Base-by-base conservation (phyloP, 2,329 filamentous ascomycete genomes). In the Fusarium sp. region DNA sequence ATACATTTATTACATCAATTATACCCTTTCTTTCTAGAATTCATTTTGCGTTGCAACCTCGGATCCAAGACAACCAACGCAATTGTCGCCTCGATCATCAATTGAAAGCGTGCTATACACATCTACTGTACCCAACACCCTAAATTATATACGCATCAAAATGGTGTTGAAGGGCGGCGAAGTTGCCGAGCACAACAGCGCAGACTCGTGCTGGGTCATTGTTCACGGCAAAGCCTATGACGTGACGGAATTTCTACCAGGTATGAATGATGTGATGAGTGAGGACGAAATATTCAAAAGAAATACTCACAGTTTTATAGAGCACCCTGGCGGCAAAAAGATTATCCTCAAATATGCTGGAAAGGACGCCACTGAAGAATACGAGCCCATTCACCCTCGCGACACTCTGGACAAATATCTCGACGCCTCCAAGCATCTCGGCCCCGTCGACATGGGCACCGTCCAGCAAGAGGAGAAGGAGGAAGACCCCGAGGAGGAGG, bases 311-410 rank as follows among this genome's bases (percentile, higher is more conserved):
- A 42, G 36, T 10, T 44, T 27, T 14, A 29, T 67, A 88, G 92
- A 96, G 75, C 93, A 97, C 72, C 93, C 93, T 21, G 93, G 93
- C 59, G 93, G 92, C 33, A 84, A 88, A 66, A 95, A 94, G 73
- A 96, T 98, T 75, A 98, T 99, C 71, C 84, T 99, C 65, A 97
- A 97, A 79, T 97, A 97, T 78, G 93, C 93, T 27, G 84, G n/a
- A n/a, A 96, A 94, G 82, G 93, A 97, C 81, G 93, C 93, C 35
- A 96, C 93, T 32, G 91, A 93, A 74, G 92, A 92, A 72, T 97
- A 91, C 77, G 92, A 96, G 43, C 93, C 93, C 32, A 95, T 97
- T 64, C 84, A 87, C 75, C 93, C 93, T 3, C 91, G 90, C 13
- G 93, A 97, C 77, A 97, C 93, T 1, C 85, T 97, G 51, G 86